Percentiles rank a stretch among this genome's conserved stretches.
phyloP scores from a whole-genome alignment of 2,329 filamentous ascomycete genomes.

The Phialophora verrucosa region DNA sequence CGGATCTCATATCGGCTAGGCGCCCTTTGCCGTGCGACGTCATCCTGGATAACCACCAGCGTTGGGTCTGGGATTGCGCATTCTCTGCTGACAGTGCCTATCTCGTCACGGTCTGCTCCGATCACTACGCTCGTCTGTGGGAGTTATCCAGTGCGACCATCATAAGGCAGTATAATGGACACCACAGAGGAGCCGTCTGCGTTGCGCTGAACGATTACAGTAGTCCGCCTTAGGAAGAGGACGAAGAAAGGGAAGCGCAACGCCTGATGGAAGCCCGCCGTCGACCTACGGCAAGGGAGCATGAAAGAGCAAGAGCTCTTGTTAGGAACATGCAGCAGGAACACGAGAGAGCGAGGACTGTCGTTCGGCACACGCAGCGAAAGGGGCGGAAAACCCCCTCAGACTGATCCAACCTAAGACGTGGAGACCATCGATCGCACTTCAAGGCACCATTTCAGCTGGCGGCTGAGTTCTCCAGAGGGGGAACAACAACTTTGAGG shows the following conservation, averaged over 20 bases:
- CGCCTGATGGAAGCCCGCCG: background rate
- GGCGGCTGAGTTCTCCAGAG: background rate
- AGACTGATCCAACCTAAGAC: background rate
- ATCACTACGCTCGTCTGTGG: constrained; percentile 92
- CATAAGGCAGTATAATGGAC: constrained; percentile 93
- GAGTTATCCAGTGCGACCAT: constrained; percentile 85
- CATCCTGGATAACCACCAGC: constrained; percentile 85
- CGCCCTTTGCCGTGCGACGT: constrained; percentile 75
- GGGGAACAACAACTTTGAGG: background rate
- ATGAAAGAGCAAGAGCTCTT: background rate
- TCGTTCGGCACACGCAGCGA: background rate
- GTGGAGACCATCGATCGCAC: background rate
- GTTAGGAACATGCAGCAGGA: constrained; percentile 2
- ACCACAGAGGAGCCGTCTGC: constrained; percentile 89
- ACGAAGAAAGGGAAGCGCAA: constrained; percentile 10
- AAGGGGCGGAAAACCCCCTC: background rate
- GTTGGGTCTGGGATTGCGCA: constrained; percentile 97
- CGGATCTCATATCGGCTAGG: constrained; percentile 35
- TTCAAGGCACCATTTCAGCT: background rate
- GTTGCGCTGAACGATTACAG: constrained; percentile 88
- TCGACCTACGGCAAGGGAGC: background rate
- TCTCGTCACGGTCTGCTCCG: constrained; percentile 88
- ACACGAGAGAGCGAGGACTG: background rate
- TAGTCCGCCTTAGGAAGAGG: constrained; percentile 35
- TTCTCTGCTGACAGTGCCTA: constrained; percentile 94